Percentiles rank a stretch among this genome's conserved stretches.
These are phyloP conservation scores for Aspergillus cejpii DNA, from an alignment of 2,329 filamentous ascomycete species.

Conservation along the genomic window DNA sequence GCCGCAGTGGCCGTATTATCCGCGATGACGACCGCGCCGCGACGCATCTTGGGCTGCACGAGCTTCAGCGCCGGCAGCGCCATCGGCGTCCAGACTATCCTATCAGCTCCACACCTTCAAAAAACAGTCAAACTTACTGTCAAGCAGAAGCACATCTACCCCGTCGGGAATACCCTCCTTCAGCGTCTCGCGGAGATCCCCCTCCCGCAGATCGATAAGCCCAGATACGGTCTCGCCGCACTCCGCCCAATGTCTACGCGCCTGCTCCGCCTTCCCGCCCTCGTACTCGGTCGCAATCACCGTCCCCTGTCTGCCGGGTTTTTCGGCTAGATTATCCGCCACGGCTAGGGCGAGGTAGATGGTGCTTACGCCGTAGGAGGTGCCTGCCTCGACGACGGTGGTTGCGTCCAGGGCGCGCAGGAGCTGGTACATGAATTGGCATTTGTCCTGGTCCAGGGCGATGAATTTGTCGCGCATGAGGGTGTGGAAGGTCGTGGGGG, in stretches of 20 bases:
- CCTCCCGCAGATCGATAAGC: constrained; percentile 52
- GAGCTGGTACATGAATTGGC: constrained; percentile 51
- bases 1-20: constrained; percentile 45
- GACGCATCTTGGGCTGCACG: constrained; percentile 41
- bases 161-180: constrained; percentile 40
- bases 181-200: constrained; percentile 53
- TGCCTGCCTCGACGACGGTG: constrained; percentile 55
- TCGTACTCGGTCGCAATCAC: constrained; percentile 60
- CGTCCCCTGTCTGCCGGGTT: constrained; percentile 28
- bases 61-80: constrained; percentile 49
- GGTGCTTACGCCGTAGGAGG: constrained; percentile 56
- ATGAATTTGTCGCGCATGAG: constrained; percentile 53
- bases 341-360: constrained; percentile 57
- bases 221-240: constrained; percentile 46
- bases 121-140: constrained; percentile 49
- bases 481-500: constrained; percentile 24
- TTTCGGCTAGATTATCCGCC: constrained; percentile 39
- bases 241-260: constrained; percentile 49
- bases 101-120: not conserved
- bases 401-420: constrained; percentile 45
- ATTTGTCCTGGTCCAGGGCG: constrained; percentile 55
- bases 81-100: constrained; percentile 50
- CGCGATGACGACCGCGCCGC: constrained; percentile 45
- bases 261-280: constrained; percentile 46
- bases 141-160: constrained; percentile 54